Evolutionary conservation across 2,329 filamentous ascomycete species (phyloP), one percentile per base, ranked within the genome.

Genomic region (Trichophyton benhamiae): DNA sequence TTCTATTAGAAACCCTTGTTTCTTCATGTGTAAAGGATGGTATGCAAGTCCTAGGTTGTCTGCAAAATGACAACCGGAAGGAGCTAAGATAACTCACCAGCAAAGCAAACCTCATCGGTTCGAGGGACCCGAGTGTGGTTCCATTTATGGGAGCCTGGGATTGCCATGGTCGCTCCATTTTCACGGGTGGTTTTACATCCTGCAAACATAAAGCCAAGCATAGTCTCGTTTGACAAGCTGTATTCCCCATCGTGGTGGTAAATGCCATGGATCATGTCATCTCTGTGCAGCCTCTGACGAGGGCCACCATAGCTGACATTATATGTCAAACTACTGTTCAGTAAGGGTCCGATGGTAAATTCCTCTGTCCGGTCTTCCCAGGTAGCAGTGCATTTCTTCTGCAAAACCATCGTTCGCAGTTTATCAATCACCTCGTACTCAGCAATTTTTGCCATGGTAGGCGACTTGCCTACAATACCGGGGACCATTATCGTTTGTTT

Each of bases 111-210:
- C 55, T 78, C 76, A 7, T 75, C 68, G 22, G 72, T 68, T 8
- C 70, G 63, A 0, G 76, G 76, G 3, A 66, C 67, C 0, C 72
- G 69, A 0, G 76, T 72, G 4, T 71, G 68, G 0, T 70, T 73
- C 76, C 76, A 78, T 3, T 75, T 67, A 62, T 78, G 76, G 9
- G 71, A 74, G 4, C 71, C 70, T 0, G 75, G 75, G 44, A 77
- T 77, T 1, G 71, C 72, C n/a, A 75, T 66, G 0, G 75, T 77
- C 0, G 74, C 75, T 0, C 76, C 75, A 52, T 78, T 78, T 44
- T 75, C 72, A 17, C 68, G 70, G 0, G 74, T 76, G 0, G 74
- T 76, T 66, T 71, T 76, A 3, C 72, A 75, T 60, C 74, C 63
- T 0, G 75, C 73, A 2, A 70, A 72, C n/a, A 73, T 69, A 57